These are phyloP conservation scores for Aspergillus sclerotioniger DNA, from an alignment of 495 filamentous ascomycete species.

Conservation along the genomic window DNA sequence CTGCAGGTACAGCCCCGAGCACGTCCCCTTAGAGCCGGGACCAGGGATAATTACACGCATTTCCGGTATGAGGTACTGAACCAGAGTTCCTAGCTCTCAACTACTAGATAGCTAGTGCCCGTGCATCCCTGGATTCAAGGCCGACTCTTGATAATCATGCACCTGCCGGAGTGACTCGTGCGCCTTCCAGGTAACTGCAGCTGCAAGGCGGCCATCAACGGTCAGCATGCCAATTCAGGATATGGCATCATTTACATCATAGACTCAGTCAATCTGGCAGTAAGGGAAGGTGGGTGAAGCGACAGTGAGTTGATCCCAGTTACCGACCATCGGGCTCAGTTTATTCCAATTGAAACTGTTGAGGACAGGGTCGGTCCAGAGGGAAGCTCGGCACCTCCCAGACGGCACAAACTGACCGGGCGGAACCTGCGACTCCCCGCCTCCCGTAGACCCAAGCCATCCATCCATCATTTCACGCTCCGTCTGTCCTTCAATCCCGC, in stretches of 20 bases:
- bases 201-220: conserved; percentile 13
- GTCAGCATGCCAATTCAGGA: background rate
- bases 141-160: conserved; percentile 11
- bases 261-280: background rate
- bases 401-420: conserved; percentile 11
- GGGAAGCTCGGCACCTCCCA: background rate
- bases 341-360: background rate
- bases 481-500: conserved; percentile 5
- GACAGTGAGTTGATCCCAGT: background rate
- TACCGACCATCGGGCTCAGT: background rate
- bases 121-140: background rate
- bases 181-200: conserved; percentile 11
- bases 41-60: background rate
- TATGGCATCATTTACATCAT: background rate
- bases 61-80: no score
- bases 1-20: background rate
- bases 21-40: background rate
- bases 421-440: conserved; percentile 30
- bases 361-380: background rate
- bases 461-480: conserved; percentile 15
- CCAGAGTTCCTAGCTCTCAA: background rate
- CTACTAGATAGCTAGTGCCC: background rate
- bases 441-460: conserved; percentile 25
- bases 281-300: background rate
- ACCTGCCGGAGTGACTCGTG: conserved; percentile 21